A percentile compares a stretch with the other conserved stretches of the same genome.
Conservation (phyloP, 345 rosid species). For the Syzygium grande region DNA sequence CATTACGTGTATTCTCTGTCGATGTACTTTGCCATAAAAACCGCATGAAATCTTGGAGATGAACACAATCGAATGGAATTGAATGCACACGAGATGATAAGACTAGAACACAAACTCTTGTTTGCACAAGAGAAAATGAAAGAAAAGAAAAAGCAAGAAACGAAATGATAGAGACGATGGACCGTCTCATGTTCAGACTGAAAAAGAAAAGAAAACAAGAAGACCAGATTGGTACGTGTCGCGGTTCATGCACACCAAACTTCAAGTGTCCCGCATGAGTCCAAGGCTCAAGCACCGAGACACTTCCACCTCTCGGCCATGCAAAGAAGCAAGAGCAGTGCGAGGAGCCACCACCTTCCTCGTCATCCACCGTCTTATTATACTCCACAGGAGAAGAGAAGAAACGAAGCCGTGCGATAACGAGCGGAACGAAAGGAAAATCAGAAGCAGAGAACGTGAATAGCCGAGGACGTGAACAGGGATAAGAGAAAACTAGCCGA, state of each 20-base stretch:
- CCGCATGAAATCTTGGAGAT: not conserved
- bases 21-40: not conserved
- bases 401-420: not conserved
- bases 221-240: not conserved
- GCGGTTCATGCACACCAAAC: not conserved
- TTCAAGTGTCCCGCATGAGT: slow-evolving; percentile 6
- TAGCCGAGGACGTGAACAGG: not conserved
- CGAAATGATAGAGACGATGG: not conserved
- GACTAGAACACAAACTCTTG: no score
- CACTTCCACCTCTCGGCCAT: slow-evolving; percentile 3
- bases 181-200: not conserved
- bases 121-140: not conserved
- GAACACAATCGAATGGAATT: not conserved
- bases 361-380: not conserved
- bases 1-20: not conserved
- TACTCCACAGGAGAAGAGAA: not conserved
- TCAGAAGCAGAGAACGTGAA: not conserved
- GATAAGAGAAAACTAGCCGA: not conserved
- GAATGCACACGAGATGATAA: not conserved
- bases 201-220: not conserved
- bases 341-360: not conserved
- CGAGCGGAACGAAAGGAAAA: not conserved
- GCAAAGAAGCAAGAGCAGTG: not conserved
- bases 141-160: not conserved
- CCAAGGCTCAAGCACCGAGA: not conserved